A percentile compares a stretch with the other conserved stretches of the same genome.
phyloP scores from a whole-genome alignment of 495 filamentous ascomycete species.

The Tetracladium setigerum region DNA sequence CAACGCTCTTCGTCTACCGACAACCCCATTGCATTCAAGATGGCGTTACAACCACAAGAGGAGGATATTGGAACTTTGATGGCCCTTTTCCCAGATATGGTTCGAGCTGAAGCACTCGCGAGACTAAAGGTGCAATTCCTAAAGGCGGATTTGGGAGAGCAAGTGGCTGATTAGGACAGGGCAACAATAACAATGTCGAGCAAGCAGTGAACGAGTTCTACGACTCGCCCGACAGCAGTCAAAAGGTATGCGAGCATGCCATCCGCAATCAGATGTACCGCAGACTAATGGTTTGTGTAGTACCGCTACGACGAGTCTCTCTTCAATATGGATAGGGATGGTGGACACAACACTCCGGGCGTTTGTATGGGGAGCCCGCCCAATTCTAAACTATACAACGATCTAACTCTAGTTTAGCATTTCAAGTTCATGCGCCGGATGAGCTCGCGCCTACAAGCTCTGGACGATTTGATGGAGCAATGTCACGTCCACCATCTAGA shows the following conservation, averaged over 20 bases:
- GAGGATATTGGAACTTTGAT: slow-evolving; percentile 21
- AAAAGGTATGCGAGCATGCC: slow-evolving; percentile 26
- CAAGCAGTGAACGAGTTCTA: slow-evolving; percentile 37
- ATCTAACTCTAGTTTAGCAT: slow-evolving; percentile 34
- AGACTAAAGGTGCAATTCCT: slow-evolving; percentile 29
- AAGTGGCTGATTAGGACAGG: slow-evolving; percentile 14
- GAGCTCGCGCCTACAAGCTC: slow-evolving; percentile 30
- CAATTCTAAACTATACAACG: slow-evolving; percentile 7
- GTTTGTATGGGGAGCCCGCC: slow-evolving; percentile 20
- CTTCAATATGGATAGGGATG: slow-evolving; percentile 38
- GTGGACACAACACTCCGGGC: slow-evolving; percentile 21
- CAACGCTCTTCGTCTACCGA: too few relatives aligned
- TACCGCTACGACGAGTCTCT: slow-evolving; percentile 40
- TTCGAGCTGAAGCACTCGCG: slow-evolving; percentile 25
- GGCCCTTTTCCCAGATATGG: slow-evolving; percentile 22
- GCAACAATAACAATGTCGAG: slow-evolving; percentile 35
- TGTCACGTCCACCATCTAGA: slow-evolving; percentile 64
- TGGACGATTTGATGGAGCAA: slow-evolving; percentile 36
- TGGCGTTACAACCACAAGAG: slow-evolving; percentile 27
- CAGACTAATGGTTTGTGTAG: slow-evolving; percentile 4
- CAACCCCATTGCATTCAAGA: slow-evolving; percentile 16
- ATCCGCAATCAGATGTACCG: not conserved
- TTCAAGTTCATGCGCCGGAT: slow-evolving; percentile 50
- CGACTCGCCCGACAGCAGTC: slow-evolving; percentile 24
- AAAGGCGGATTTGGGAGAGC: not conserved